Evolutionary conservation across 78 protist genomes (phyloP).

Genomic region (Emiliania huxleyi): DNA sequence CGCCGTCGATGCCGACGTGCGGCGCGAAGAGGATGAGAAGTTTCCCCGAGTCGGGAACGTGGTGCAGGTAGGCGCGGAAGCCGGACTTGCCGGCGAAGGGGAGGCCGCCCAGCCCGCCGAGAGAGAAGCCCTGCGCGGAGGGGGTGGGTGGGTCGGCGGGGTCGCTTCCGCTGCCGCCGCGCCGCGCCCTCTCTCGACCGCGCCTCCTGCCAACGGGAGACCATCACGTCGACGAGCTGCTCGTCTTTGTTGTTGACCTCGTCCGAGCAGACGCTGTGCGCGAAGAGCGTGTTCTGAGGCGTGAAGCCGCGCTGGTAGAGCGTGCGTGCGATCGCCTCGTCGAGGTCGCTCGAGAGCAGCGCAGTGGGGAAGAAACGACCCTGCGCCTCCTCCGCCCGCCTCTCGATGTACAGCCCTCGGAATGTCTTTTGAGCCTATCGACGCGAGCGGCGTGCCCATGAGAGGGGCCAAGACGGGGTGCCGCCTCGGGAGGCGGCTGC

Average conservation of each 20-base stretch:
- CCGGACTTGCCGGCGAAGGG: not conserved
- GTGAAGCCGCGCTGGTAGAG: not conserved
- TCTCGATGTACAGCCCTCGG: not conserved
- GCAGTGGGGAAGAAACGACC: not conserved
- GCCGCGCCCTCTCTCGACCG: too few relatives aligned
- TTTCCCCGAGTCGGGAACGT: not conserved
- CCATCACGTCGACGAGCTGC: not conserved
- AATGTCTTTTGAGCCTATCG: too few relatives aligned
- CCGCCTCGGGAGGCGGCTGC: too few relatives aligned
- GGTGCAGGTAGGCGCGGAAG: not conserved
- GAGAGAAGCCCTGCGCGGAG: too few relatives aligned
- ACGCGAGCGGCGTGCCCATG: too few relatives aligned
- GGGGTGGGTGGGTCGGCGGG: too few relatives aligned
- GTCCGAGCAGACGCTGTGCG: not conserved
- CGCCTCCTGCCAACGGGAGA: not conserved
- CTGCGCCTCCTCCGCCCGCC: not conserved
- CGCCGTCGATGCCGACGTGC: not conserved
- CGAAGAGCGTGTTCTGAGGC: not conserved
- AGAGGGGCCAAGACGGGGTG: too few relatives aligned
- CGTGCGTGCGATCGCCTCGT: not conserved
- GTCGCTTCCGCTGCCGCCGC: too few relatives aligned
- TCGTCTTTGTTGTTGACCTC: not conserved
- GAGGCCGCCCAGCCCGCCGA: not conserved
- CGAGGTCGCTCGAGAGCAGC: not conserved
- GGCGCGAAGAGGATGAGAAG: not conserved